Conservation (phyloP, 1,139 yeast species). For the Candida tropicalis region DNA sequence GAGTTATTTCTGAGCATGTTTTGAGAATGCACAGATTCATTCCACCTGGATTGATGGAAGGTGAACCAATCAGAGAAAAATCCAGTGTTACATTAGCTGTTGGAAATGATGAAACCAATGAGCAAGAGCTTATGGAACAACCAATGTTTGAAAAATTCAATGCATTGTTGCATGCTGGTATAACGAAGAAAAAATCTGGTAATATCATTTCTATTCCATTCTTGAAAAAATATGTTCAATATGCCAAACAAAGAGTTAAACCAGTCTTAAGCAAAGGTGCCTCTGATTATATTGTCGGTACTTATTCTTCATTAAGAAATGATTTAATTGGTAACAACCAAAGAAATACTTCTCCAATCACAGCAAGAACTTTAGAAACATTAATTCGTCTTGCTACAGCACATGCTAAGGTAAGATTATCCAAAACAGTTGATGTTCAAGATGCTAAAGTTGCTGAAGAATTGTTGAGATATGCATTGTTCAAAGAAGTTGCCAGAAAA, state of each 20-base stretch:
- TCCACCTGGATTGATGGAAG: conserved; percentile 89
- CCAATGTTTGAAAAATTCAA: conserved; percentile 82
- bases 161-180: conserved; percentile 82
- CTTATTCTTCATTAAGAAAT: conserved; percentile 82
- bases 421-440: conserved; percentile 67
- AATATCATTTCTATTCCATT: conserved; percentile 80
- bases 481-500: conserved; percentile 66
- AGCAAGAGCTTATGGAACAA: conserved; percentile 52
- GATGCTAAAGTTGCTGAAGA: conserved; percentile 92
- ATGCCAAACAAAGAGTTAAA: conserved; percentile 84
- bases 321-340: conserved; percentile 72
- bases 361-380: conserved; percentile 97
- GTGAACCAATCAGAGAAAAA: conserved; percentile 89
- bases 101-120: conserved; percentile 63
- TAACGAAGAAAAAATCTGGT: conserved; percentile 54
- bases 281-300: conserved; percentile 75
- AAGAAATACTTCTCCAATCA: conserved; percentile 89
- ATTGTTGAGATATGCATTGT: conserved; percentile 79
- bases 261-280: conserved; percentile 84
- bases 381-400: conserved; percentile 94
- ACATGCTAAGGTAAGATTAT: conserved; percentile 91
- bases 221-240: conserved; percentile 88
- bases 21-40: conserved; percentile 89
- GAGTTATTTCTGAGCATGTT: conserved; percentile 92
- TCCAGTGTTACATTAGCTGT: conserved; percentile 73